Percentiles rank a stretch among this genome's conserved stretches.
These are phyloP conservation scores for Mycena polygramma DNA, from an alignment of 768 basidiomycete species.

Conservation along the genomic window DNA sequence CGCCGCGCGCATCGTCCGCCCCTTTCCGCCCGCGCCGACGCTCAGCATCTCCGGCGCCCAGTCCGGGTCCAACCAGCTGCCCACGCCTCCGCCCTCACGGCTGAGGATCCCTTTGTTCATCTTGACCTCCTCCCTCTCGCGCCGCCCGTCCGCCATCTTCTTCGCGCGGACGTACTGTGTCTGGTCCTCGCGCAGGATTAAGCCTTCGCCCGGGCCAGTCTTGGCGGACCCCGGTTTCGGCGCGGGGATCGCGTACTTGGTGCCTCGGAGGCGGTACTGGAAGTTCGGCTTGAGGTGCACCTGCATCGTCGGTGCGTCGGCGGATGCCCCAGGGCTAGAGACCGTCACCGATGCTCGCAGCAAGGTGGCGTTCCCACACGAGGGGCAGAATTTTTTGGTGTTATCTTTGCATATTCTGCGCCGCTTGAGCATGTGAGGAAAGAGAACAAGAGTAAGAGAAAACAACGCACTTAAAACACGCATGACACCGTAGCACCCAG, in stretches of 20 bases:
- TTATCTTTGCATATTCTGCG: constrained; percentile 94
- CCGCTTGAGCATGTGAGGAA: background rate
- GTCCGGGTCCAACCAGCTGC: constrained; percentile 96
- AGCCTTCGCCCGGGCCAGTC: constrained; percentile 81
- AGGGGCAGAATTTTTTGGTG: constrained; percentile 96
- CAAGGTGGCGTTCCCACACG: constrained; percentile 94
- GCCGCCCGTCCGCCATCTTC: constrained; percentile 79
- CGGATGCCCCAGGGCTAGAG: constrained; percentile 70
- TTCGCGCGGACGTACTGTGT: constrained; percentile 87
- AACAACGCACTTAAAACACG: constrained; percentile 94
- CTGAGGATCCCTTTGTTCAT: constrained; percentile 75
- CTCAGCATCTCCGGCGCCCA: constrained; percentile 89
- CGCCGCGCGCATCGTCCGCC: constrained; percentile 63
- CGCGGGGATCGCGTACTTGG: constrained; percentile 91
- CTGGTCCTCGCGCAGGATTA: constrained; percentile 95
- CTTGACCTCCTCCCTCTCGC: constrained; percentile 82
- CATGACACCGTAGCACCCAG: constrained; percentile 97
- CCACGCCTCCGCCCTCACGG: constrained; percentile 65
- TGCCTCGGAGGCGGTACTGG: constrained; percentile 93
- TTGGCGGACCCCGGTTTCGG: constrained; percentile 93
- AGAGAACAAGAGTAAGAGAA: background rate
- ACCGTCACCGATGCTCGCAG: constrained; percentile 93
- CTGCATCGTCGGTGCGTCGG: constrained; percentile 78
- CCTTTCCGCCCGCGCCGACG: constrained; percentile 78
- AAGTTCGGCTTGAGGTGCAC: constrained; percentile 97